These are phyloP conservation scores for Pythium scleroteichum DNA, from an alignment of 352 stramenopile species.

Conservation along the genomic window DNA sequence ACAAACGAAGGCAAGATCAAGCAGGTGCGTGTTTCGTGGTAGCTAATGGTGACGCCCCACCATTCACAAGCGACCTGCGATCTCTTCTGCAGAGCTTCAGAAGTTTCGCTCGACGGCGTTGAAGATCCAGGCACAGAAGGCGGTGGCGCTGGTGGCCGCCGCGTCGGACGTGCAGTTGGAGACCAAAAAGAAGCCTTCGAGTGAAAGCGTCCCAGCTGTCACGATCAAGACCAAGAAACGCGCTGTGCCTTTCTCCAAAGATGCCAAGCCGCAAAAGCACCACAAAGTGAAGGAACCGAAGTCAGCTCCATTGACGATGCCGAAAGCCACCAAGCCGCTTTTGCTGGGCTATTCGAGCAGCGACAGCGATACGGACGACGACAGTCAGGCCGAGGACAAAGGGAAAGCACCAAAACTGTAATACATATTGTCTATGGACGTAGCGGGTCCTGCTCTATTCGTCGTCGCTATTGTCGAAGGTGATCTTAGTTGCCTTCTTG, in stretches of 20 bases:
- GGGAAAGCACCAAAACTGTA: background rate
- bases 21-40: conserved; percentile 5
- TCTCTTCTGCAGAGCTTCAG: conserved; percentile 41
- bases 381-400: background rate
- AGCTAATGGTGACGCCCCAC: background rate
- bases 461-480: conserved; percentile 88
- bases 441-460: no score
- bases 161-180: conserved; percentile 13
- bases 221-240: conserved; percentile 66
- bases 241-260: background rate
- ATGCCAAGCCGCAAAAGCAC: conserved; percentile 7
- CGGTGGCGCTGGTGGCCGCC: conserved; percentile 14
- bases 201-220: conserved; percentile 23
- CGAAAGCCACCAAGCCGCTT: conserved; percentile 17
- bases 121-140: conserved; percentile 55
- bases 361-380: conserved; percentile 20
- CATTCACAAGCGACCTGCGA: background rate
- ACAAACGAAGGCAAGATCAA: conserved; percentile 35
- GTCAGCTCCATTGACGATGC: background rate
- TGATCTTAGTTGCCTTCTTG: conserved; percentile 99
- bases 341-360: conserved; percentile 63
- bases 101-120: conserved; percentile 63
- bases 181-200: conserved; percentile 1
- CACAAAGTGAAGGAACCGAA: conserved; percentile 1
- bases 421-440: conserved; percentile 3